A percentile compares a stretch with the other conserved stretches of the same genome.
Evolutionary conservation across 2,329 filamentous ascomycete genomes (phyloP).

Genomic region (Pseudofabraea citricarpa): DNA sequence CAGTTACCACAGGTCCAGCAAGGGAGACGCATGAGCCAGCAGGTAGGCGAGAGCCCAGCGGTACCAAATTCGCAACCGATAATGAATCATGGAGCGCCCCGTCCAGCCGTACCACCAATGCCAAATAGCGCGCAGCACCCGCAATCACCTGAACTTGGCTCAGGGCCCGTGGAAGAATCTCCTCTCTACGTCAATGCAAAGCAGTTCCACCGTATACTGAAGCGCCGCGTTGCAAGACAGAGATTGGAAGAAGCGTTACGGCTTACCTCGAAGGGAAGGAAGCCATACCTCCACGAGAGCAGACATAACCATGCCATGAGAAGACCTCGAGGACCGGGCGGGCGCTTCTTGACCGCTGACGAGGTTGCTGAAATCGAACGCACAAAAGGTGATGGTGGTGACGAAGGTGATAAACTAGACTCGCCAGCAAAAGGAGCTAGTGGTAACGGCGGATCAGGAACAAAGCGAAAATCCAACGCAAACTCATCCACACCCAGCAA

Average conservation of each 20-base stretch:
- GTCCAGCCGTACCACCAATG: slow-evolving; percentile 54
- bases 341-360: slow-evolving; percentile 92
- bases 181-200: slow-evolving; percentile 98
- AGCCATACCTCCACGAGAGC: slow-evolving; percentile 96
- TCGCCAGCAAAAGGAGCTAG: slow-evolving; percentile 23
- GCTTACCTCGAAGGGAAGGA: slow-evolving; percentile 89
- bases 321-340: slow-evolving; percentile 85
- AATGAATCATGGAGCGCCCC: slow-evolving; percentile 60
- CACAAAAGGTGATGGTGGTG: slow-evolving; percentile 37
- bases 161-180: slow-evolving; percentile 75
- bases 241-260: slow-evolving; percentile 89
- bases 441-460: slow-evolving; percentile 34
- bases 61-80: slow-evolving; percentile 70
- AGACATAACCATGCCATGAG: slow-evolving; percentile 98
- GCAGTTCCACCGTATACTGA: slow-evolving; percentile 95
- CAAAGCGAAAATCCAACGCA: slow-evolving; percentile 57
- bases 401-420: slow-evolving; percentile 31
- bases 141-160: slow-evolving; percentile 75
- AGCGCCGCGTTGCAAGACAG: slow-evolving; percentile 87
- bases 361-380: slow-evolving; percentile 89
- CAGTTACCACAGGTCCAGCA: slow-evolving; percentile 46
- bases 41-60: slow-evolving; percentile 64
- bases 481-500: slow-evolving; percentile 46
- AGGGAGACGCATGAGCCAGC: slow-evolving; percentile 68
- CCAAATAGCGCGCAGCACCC: slow-evolving; percentile 57